Conservation (phyloP, 2,329 filamentous ascomycete genomes). For the Fusarium sublunatum region DNA sequence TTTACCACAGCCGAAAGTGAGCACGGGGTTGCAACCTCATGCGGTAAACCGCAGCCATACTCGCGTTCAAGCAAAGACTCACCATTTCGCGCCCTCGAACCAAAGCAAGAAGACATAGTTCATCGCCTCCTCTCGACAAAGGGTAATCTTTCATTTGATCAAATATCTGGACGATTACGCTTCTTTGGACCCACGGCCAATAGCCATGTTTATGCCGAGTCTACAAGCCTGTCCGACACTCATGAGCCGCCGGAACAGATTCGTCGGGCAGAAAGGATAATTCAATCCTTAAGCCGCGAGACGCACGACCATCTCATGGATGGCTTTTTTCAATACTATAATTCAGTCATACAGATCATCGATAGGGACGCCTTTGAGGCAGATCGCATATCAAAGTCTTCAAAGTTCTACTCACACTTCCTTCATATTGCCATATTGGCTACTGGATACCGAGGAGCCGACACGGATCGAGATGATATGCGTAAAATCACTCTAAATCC, state of each 20-base stretch:
- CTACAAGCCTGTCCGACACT: conserved; percentile 50
- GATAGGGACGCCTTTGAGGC: conserved; percentile 62
- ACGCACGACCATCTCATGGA: conserved; percentile 65
- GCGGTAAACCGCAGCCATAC: conserved; percentile 37
- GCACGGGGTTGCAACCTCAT: conserved; percentile 34
- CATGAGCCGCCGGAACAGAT: conserved; percentile 59
- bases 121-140: conserved; percentile 61
- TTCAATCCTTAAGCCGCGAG: conserved; percentile 56
- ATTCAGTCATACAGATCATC: conserved; percentile 60
- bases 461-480: conserved; percentile 61
- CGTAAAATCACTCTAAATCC: conserved; percentile 58
- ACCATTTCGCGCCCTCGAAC: conserved; percentile 52
- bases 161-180: conserved; percentile 60
- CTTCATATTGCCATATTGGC: conserved; percentile 64
- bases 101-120: conserved; percentile 60
- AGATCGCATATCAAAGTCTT: conserved; percentile 57
- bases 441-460: conserved; percentile 63
- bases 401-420: conserved; percentile 64
- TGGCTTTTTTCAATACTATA: conserved; percentile 64
- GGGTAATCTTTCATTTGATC: conserved; percentile 63
- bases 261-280: conserved; percentile 59
- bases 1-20: conserved; percentile 44
- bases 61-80: conserved; percentile 47
- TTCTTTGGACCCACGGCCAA: conserved; percentile 67
- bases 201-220: conserved; percentile 61